Conservation (phyloP, 1,284 basidiomycete genomes). For the Chondrostereum purpureum region DNA sequence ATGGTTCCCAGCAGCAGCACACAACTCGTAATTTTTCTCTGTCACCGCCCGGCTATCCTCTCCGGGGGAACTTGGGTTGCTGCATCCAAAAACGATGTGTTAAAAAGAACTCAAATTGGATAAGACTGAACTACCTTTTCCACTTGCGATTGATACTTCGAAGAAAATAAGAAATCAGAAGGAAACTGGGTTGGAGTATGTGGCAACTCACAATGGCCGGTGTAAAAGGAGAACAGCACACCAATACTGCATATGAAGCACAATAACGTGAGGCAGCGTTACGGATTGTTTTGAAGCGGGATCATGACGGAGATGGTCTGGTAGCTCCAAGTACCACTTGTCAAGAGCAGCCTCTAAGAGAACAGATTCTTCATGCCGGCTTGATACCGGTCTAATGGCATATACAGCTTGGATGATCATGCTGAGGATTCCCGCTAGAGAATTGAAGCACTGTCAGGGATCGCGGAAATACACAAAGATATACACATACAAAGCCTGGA, state of each 20-base stretch:
- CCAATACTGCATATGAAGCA: constrained; percentile 85
- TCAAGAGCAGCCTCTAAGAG: constrained; percentile 64
- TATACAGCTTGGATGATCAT: constrained; percentile 72
- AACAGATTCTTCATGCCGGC: constrained; percentile 51
- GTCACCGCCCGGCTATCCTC: constrained; percentile 50
- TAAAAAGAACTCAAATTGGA: no score
- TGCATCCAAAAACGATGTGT: not conserved
- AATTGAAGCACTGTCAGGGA: no score
- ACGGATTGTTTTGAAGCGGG: constrained; percentile 33
- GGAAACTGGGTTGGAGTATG: constrained; percentile 7
- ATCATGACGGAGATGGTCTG: constrained; percentile 62
- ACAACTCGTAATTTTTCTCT: constrained; percentile 64
- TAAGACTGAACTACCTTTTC: not conserved
- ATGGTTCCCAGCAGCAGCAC: constrained; percentile 70
- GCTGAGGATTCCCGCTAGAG: constrained; percentile 54
- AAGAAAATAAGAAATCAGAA: not conserved
- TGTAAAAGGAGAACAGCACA: constrained; percentile 73
- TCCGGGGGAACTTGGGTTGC: constrained; percentile 21
- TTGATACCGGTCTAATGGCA: constrained; percentile 52
- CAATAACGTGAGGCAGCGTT: constrained; percentile 60
- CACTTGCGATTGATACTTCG: not conserved
- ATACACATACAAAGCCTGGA: constrained; percentile 58
- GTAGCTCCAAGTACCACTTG: constrained; percentile 74
- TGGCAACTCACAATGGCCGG: constrained; percentile 71
- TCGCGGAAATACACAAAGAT: no score